Evolutionary conservation across 768 basidiomycete species (phyloP), one percentile per base, ranked within the genome.

Genomic region (Suillus ampliporus): DNA sequence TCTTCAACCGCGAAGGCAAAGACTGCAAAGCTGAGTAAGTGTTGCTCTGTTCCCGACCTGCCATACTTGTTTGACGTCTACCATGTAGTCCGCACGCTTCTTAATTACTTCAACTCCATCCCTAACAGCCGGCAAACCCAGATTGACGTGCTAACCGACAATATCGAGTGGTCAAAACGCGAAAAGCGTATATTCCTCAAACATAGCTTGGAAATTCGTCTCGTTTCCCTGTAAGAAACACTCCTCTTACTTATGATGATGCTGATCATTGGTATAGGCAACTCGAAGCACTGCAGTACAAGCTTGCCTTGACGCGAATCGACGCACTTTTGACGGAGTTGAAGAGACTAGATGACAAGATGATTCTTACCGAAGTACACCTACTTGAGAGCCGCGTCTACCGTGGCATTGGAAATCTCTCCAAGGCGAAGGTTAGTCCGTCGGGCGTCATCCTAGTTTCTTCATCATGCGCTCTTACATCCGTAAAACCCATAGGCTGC

Each of bases 121-220:
- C 91, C 94, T 0, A 76, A 88, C 70, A 90, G 90, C 65, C 85
- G 88, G 57, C 78, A 84, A 41, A 83, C 85, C 19, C 97, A 97
- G 71, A 95, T 94, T 60, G 80, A 84, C 11, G 94, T 95, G n/a
- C 85, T 96, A 10, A 84, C 83, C 53, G 95, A 97, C 66, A 96
- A 95, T 68, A 94, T 97, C 57, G 87, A 86, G 15, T 99, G 97
- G 97, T 95, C 96, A 0, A 90, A 90, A 68, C 76, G 79, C 3
- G 94, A 98, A 79, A 95, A 96, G 74, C 88, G 97, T 43, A 94
- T 98, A 69, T 99, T 99, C 80, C 79, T 98, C 65, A 94, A 97
- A 72, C 97, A 99, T 70, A 92, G 88, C 71, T 82, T 99, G 40
- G 96, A 99, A 74, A 92, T 92, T 10, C 85, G 95, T 28, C 86